Evolutionary conservation across 2,329 filamentous ascomycete genomes (phyloP).

Genomic region (Epichloe festucae): DNA sequence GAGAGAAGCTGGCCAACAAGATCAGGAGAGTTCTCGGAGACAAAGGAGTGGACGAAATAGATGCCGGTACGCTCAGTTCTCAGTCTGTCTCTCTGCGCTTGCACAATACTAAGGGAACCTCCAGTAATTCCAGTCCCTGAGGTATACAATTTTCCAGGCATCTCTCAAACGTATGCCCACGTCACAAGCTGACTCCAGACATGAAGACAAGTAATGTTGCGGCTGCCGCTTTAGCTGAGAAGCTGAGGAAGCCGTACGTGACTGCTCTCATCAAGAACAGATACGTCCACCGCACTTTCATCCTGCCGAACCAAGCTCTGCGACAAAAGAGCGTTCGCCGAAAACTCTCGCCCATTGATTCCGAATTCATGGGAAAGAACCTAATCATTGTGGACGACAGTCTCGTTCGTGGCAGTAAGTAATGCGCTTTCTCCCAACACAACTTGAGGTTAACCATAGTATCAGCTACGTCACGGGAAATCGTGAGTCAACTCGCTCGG

Average conservation of each 20-base stretch:
- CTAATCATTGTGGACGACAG: slow-evolving; percentile 82
- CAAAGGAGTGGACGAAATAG: slow-evolving; percentile 61
- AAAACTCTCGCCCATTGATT: slow-evolving; percentile 77
- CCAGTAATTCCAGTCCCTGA: slow-evolving; percentile 59
- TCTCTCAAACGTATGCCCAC: neutral
- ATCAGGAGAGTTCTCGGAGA: slow-evolving; percentile 55
- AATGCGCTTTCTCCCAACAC: too few relatives aligned
- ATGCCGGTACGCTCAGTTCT: slow-evolving; percentile 31
- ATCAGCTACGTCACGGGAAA: slow-evolving; percentile 11
- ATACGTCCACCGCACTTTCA: slow-evolving; percentile 7
- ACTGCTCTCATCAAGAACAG: slow-evolving; percentile 79
- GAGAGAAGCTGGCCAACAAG: slow-evolving; percentile 62
- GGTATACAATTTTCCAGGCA: slow-evolving; percentile 9
- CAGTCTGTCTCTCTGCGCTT: too few relatives aligned
- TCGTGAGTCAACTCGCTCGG: slow-evolving; percentile 7
- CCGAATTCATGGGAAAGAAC: slow-evolving; percentile 69
- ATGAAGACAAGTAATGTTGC: slow-evolving; percentile 64
- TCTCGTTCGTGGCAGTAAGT: slow-evolving; percentile 52
- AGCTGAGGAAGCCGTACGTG: slow-evolving; percentile 62
- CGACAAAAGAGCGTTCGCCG: slow-evolving; percentile 74
- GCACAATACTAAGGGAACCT: too few relatives aligned
- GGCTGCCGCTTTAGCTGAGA: slow-evolving; percentile 61
- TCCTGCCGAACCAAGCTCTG: slow-evolving; percentile 23
- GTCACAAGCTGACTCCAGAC: neutral
- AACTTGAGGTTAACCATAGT: slow-evolving; percentile 17